Conservation (phyloP, 345 rosid genomes). For the Nasturtium officinale region DNA sequence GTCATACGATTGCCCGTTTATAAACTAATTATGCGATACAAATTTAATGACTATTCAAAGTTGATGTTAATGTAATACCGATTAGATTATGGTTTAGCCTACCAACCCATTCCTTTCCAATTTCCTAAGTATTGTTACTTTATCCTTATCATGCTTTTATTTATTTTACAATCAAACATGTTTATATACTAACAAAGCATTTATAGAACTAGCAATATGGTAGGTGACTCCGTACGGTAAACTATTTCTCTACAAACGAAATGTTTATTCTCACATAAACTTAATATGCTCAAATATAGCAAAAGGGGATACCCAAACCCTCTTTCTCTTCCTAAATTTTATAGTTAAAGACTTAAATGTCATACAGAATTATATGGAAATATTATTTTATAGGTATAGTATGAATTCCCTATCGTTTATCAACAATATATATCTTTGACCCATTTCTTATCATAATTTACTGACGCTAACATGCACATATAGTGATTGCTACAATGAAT, state of each 20-base stretch:
- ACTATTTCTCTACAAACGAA: neutral
- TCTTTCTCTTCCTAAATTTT: neutral
- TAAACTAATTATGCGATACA: neutral
- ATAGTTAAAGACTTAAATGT: neutral
- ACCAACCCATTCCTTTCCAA: neutral
- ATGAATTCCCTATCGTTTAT: neutral
- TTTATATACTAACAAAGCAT: neutral
- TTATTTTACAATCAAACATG: conserved; percentile 1
- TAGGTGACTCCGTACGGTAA: neutral
- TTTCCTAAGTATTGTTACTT: neutral
- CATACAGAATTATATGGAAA: neutral
- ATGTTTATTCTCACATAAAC: neutral
- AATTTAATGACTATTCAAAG: conserved; percentile 13
- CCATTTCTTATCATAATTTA: no score
- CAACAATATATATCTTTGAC: neutral
- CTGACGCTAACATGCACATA: neutral
- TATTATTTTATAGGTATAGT: no score
- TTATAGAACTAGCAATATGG: neutral
- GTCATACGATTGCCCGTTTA: neutral
- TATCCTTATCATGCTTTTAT: neutral
- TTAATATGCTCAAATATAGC: neutral
- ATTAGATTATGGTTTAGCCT: neutral
- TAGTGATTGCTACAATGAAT: conserved; percentile 5
- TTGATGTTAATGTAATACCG: neutral
- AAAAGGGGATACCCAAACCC: neutral